phyloP scores from a whole-genome alignment of 2,329 filamentous ascomycete species.

The Venturia effusa region DNA sequence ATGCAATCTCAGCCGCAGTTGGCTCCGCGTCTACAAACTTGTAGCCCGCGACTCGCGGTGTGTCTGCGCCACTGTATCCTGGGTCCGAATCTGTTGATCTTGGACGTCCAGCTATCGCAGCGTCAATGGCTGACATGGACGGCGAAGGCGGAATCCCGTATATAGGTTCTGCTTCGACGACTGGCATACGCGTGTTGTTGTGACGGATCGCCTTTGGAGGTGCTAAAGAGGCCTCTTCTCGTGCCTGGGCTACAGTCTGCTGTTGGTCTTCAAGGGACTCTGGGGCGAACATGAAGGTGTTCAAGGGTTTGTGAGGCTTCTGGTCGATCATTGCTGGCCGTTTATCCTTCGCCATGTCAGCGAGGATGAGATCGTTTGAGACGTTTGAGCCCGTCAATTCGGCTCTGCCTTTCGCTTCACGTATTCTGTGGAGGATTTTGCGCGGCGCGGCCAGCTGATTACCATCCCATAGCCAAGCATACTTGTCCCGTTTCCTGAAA shows the following conservation, averaged over 20 bases:
- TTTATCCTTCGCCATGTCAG: constrained; percentile 46
- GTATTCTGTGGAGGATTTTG: constrained; percentile 44
- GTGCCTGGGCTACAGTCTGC: constrained; percentile 53
- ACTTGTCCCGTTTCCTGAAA: constrained; percentile 68
- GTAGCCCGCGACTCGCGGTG: constrained; percentile 10
- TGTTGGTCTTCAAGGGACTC: constrained; percentile 47
- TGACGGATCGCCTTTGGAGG: constrained; percentile 70
- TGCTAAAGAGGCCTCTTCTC: constrained; percentile 50
- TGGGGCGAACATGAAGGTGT: constrained; percentile 77
- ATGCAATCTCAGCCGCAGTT: constrained; percentile 9
- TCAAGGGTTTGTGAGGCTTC: constrained; percentile 60
- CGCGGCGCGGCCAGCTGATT: constrained; percentile 66
- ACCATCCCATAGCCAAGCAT: constrained; percentile 77
- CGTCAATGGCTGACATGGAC: constrained; percentile 71
- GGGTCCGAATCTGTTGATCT: constrained; percentile 29
- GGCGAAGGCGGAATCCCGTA: constrained; percentile 59
- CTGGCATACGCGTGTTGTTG: constrained; percentile 69
- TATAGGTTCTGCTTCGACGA: constrained; percentile 25
- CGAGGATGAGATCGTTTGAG: constrained; percentile 45
- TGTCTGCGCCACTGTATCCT: constrained; percentile 10
- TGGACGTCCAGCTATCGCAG: constrained; percentile 68
- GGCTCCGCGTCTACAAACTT: constrained; percentile 12
- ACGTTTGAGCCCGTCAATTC: constrained; percentile 37
- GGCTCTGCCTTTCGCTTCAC: constrained; percentile 61
- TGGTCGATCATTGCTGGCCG: constrained; percentile 73